Evolutionary conservation across 257 asterid genomes (phyloP).

Genomic region (Paraleonurus japonicus): DNA sequence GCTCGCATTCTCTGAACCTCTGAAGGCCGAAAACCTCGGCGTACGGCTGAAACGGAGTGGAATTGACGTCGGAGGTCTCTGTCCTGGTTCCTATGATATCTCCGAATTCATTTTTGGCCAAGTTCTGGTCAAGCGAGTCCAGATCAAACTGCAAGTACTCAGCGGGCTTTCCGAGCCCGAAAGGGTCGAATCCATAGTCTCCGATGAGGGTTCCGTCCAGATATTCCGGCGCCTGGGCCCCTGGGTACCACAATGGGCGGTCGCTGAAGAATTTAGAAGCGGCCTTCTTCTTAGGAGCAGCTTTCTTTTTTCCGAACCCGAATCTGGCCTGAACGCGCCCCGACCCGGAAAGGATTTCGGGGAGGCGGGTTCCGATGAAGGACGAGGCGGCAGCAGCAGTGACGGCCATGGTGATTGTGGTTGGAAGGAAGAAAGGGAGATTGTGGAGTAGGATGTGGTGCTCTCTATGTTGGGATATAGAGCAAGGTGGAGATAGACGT

Average conservation of each 20-base stretch:
- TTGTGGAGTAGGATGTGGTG: constrained; percentile 5
- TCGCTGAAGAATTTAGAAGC: constrained; percentile 32
- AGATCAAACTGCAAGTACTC: constrained; percentile 87
- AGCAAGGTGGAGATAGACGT: constrained; percentile 38
- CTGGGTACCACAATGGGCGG: constrained; percentile 90
- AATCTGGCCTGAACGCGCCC: constrained; percentile 75
- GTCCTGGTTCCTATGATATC: constrained; percentile 84
- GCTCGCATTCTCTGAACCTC: constrained; percentile 94
- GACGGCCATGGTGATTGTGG: constrained; percentile 40
- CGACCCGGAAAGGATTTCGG: constrained; percentile 50
- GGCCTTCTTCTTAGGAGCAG: constrained; percentile 61
- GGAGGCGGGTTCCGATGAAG: constrained; percentile 71
- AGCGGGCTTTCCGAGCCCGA: constrained; percentile 88
- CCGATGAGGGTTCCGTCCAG: constrained; percentile 87
- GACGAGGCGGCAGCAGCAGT: constrained; percentile 73
- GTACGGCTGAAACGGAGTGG: constrained; percentile 94
- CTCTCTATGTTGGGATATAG: constrained; percentile 40
- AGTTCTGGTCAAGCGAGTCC: constrained; percentile 87
- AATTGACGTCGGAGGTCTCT: constrained; percentile 54
- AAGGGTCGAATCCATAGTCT: constrained; percentile 93
- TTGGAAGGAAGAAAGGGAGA: not conserved
- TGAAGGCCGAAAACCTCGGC: constrained; percentile 85
- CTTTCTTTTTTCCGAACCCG: constrained; percentile 61
- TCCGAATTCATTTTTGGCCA: constrained; percentile 81
- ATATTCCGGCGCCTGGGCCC: constrained; percentile 78